Base-by-base conservation (phyloP, 345 rosid genomes). In the Turnera subulata region DNA sequence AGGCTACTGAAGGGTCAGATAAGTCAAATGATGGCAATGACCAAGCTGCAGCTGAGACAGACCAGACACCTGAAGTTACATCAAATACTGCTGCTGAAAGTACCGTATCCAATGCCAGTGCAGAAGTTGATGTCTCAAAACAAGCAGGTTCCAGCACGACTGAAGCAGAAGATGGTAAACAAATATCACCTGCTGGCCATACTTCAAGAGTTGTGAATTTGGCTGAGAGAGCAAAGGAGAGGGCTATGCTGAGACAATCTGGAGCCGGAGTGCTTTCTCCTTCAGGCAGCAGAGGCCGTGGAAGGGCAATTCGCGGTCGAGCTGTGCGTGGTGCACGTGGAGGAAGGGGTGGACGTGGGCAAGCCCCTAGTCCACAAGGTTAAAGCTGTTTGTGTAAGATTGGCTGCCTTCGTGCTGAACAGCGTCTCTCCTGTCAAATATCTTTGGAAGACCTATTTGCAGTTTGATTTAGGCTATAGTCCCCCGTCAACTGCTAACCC, bases 221-320 rank as follows among this genome's bases (percentile, higher is more conserved):
- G 46, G 55, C 68, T 26, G 80, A 76, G 49, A 69, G 89, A 69
- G 99, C 92, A 0, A 74, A 65, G 64, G 76, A 69, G 69, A 67
- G 79, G 20, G 78, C 91, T 19, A 60, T 71, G 71, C 37, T 63
- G 49, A 77, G 97, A 74, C 84, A 70, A 74, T 51, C 55, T 11
- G 67, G 64, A 35, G 85, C 81, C 9, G 74, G 75, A 51, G 69
- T 65, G 20, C 57, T 75, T 26, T 53, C 84, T 45, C 33, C 75
- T 15, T 59, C 74, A 2, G 63, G 66, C 22, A 21, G 29, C 22
- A 65, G 82, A 23, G 84, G 78, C 46, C 85, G 88, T 23, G 85
- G 74, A 29, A 75, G 91, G 61, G 65, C 59, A 38, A 19, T 20
- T 7, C 92, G 88, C 29, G 92, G 73, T 17, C 79, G 85, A 11